Evolutionary conservation across 2,329 filamentous ascomycete species (phyloP).

Genomic region (Colletotrichum sojae): DNA sequence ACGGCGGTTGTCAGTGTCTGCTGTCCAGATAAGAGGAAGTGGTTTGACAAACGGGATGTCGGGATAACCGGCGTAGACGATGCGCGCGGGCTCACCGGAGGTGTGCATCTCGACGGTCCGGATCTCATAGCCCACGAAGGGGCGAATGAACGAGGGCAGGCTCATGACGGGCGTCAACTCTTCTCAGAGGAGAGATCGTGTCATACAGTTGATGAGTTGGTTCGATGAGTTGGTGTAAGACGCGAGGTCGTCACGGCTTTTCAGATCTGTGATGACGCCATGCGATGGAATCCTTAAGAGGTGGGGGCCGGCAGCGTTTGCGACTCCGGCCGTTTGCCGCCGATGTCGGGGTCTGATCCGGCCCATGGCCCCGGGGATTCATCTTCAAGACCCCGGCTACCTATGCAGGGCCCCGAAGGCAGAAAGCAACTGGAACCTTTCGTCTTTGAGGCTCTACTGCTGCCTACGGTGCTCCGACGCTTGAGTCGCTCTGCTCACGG

Average conservation of each 20-base stretch:
- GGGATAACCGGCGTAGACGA: constrained; percentile 59
- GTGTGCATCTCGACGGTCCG: constrained; percentile 60
- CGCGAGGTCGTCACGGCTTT: too few relatives aligned
- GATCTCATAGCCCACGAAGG: constrained; percentile 16
- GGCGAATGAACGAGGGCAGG: constrained; percentile 20
- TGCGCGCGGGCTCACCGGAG: constrained; percentile 63
- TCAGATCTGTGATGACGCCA: background rate
- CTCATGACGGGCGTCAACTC: background rate
- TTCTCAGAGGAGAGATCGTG: too few relatives aligned
- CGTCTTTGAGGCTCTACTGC: background rate
- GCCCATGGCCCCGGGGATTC: background rate
- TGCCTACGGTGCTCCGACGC: background rate
- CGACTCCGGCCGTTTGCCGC: constrained; percentile 9
- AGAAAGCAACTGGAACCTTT: too few relatives aligned
- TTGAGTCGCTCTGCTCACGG: background rate
- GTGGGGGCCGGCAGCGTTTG: background rate
- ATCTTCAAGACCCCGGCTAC: too few relatives aligned
- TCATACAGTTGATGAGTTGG: too few relatives aligned
- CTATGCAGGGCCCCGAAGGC: too few relatives aligned
- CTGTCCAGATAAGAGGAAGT: background rate
- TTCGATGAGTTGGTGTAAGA: too few relatives aligned
- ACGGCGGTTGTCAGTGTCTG: background rate
- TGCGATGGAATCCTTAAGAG: background rate
- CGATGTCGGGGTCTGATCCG: constrained; percentile 21
- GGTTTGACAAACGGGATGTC: constrained; percentile 41